Evolutionary conservation across 176 grass and related monocot species (phyloP), one percentile per base, ranked within the genome.

Genomic region (Aegilops longissima): DNA sequence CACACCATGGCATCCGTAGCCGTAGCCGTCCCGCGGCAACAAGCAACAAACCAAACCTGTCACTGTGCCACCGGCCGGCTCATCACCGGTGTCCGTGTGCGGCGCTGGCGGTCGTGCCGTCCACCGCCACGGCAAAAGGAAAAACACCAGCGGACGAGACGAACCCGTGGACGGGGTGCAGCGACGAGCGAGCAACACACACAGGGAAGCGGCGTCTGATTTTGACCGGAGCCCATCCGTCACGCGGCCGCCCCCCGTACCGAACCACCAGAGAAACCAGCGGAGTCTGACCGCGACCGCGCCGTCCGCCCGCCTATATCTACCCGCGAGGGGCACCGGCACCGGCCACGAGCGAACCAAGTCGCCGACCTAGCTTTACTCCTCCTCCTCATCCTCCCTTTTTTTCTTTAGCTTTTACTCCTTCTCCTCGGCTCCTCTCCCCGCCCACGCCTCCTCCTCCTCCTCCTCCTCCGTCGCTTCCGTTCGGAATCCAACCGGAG

Each of bases 381-480:
- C 54, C 11, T 83, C 54, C 11, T 83, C 64, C 78, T 42, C 39
- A 8, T 9, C 38, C 38, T 39, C 38, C 3, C 30, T 8, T 4
- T 40, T 40, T n/a, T 21, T 45, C 12, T 74, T 27, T 58, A 58
- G 54, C 54, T 74, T 56, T 79, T 12, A 36, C 73, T 18, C 45
- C 36, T 38, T 6, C 34, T 5, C 34, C 61, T 87, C 76, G 35
- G 38, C 68, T 84, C 61, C 85, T 6, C 51, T 76, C 89, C 63
- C 16, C 21, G 24, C 80, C 83, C 74, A 84, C 80, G 80, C 80
- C 56, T 34, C 61, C 24, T 40, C 39, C n/a, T n/a, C n/a, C n/a
- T 25, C 25, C 25, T 39, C 38, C 35, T 75, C 47, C 51, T n/a
- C 66, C 61, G 35, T 35, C n/a, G 3, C 20, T 17, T 7, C 25